Evolutionary conservation across 176 grass and related monocot genomes (phyloP), one percentile per base, ranked within the genome.

Genomic region (Oryza glaberrima): DNA sequence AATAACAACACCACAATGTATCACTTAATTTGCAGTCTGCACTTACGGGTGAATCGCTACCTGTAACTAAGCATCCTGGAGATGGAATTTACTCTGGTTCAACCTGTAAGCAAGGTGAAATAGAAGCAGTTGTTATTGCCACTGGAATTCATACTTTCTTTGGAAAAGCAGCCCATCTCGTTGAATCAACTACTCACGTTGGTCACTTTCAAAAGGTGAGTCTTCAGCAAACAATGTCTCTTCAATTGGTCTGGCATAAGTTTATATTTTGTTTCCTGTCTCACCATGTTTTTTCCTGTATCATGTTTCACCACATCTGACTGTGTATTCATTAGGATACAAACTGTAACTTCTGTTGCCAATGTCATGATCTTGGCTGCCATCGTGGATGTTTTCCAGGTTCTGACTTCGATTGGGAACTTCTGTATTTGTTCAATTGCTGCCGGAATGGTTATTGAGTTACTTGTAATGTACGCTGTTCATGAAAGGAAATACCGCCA

Each of bases 71-170:
- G 76, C 70, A 88, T 30, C 86, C 89, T 38, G 92, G 92, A 16
- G 89, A 86, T 38, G 92, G 84, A 38, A 79, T 94, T 83, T 91
- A 89, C 86, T 91, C 89, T 65, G 92, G 92, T 67, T 94, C 92
- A 11, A 94, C 92, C 1, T 94, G 92, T 79, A 94, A 94, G 72
- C 92, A 94, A 86, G 92, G 89, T 84, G 92, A 94, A 80, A 89
- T 94, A 51, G 92, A 94, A 77, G 89, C 92, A 47, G 86, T 94
- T 81, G 92, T 94, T 51, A 94, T 91, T 81, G 92, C 92, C 80
- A 94, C 92, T 44, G 92, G 92, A 69, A 88, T 94, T 43, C 92
- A 91, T 76, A 94, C 92, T 46, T 94, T 94, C 86, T 94, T 94
- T 45, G 92, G 92, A 60, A 94, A 91, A 74, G 92, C 92, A 81